Conservation (phyloP, 208 protist species). For the Herpetomonas tarakana region DNA sequence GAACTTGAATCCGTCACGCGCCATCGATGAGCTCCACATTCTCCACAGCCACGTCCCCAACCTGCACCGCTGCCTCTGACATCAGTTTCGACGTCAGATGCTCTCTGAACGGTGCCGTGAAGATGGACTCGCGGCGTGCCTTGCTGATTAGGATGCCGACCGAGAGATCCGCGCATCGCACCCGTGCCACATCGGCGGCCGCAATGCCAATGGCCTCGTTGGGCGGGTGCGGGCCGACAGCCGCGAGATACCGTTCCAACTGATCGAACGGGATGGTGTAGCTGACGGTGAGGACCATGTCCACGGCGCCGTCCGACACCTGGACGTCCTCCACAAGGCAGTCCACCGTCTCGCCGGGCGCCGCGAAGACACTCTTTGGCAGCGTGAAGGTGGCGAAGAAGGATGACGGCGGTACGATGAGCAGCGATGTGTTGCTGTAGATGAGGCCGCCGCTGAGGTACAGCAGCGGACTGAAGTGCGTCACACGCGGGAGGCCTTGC, state of each 20-base stretch:
- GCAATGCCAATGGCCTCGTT: conserved; percentile 70
- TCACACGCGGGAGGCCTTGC: conserved; percentile 32
- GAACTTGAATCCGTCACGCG: conserved; percentile 6
- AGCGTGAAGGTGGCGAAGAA: conserved; percentile 80
- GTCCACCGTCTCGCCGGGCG: conserved; percentile 49
- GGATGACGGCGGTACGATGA: conserved; percentile 64
- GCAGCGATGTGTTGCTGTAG: conserved; percentile 33
- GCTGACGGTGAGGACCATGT: conserved; percentile 59
- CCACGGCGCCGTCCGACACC: conserved; percentile 56
- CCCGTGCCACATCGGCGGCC: conserved; percentile 40
- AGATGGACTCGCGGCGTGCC: conserved; percentile 49
- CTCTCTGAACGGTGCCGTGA: conserved; percentile 40
- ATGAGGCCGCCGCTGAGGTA: conserved; percentile 50
- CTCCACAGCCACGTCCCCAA: conserved; percentile 55
- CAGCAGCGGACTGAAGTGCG: conserved; percentile 43
- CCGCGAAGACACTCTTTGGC: conserved; percentile 45
- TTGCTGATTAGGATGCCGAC: conserved; percentile 72
- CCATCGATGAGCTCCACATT: conserved; percentile 51
- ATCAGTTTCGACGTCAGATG: conserved; percentile 65
- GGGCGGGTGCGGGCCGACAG: conserved; percentile 63
- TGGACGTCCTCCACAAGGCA: conserved; percentile 56
- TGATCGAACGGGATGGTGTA: conserved; percentile 71
- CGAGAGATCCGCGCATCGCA: conserved; percentile 51
- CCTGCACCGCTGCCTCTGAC: conserved; percentile 57
- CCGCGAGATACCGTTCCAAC: conserved; percentile 79